A percentile compares a stretch with the other conserved stretches of the same genome.
These are phyloP conservation scores for Trametes versicolor DNA, from an alignment of 1,284 basidiomycete species.

Conservation along the genomic window DNA sequence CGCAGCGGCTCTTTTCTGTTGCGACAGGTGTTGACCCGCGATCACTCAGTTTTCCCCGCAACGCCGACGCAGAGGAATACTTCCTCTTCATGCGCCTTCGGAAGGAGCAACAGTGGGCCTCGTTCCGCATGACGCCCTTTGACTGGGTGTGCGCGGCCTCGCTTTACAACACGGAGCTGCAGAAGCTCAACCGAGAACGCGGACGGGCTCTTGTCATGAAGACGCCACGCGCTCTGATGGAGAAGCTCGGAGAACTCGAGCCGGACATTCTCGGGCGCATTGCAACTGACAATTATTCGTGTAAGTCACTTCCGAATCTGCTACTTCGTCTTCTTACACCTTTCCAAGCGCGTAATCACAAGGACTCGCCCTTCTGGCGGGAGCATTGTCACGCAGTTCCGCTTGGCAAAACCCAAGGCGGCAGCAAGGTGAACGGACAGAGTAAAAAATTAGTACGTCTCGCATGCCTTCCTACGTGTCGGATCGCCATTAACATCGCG, in stretches of 20 bases:
- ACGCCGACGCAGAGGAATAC: slow-evolving; percentile 13
- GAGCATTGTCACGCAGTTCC: slow-evolving; percentile 3
- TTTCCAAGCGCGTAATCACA: too few species aligned
- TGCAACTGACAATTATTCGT: not conserved
- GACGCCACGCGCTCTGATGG: slow-evolving; percentile 24
- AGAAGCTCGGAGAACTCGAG: slow-evolving; percentile 23
- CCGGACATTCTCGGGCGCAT: slow-evolving; percentile 4
- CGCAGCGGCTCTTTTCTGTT: slow-evolving; percentile 21
- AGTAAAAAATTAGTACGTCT: not conserved
- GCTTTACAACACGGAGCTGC: slow-evolving; percentile 12
- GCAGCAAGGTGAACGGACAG: too few species aligned
- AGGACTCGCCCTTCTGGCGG: too few species aligned
- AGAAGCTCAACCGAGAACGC: not conserved
- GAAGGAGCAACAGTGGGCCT: not conserved
- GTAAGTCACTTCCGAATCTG: not conserved
- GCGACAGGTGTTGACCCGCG: slow-evolving; percentile 18
- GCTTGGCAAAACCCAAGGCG: not conserved
- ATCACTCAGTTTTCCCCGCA: not conserved
- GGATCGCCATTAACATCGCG: not conserved
- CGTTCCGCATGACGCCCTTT: slow-evolving; percentile 18
- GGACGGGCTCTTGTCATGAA: not conserved
- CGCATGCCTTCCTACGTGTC: not conserved
- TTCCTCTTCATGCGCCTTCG: slow-evolving; percentile 31
- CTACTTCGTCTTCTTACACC: not conserved
- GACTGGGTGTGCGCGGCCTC: slow-evolving; percentile 27